Conservation (phyloP, 495 filamentous ascomycete genomes). For the Neurospora tetraspora region DNA sequence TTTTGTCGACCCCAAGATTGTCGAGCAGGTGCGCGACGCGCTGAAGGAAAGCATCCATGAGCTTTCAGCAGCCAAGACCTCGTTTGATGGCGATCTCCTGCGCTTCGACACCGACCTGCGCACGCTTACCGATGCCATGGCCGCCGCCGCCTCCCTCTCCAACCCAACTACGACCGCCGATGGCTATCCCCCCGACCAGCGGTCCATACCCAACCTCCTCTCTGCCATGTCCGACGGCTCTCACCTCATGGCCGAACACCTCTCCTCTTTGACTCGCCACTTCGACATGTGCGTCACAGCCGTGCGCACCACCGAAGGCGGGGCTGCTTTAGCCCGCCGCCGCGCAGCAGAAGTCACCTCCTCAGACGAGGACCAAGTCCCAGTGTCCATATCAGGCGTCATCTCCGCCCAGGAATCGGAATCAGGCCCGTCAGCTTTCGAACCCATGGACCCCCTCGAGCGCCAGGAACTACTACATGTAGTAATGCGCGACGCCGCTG, state of each 20-base stretch:
- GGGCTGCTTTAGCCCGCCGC: conserved; percentile 56
- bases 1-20: conserved; percentile 77
- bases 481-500: conserved; percentile 68
- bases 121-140: conserved; percentile 29
- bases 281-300: conserved; percentile 93
- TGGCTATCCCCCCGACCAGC: conserved; percentile 38
- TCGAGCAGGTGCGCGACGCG: conserved; percentile 55
- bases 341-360: conserved; percentile 41
- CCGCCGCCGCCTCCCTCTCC: conserved; percentile 19
- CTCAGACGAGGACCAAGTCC: conserved; percentile 41
- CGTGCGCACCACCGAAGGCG: conserved; percentile 86
- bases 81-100: conserved; percentile 51
- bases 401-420: conserved; percentile 49
- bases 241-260: conserved; percentile 68
- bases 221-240: conserved; percentile 67
- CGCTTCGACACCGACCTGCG: conserved; percentile 52
- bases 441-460: conserved; percentile 65
- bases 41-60: conserved; percentile 58
- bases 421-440: conserved; percentile 40
- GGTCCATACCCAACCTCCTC: conserved; percentile 45
- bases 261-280: conserved; percentile 78
- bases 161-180: conserved; percentile 29
- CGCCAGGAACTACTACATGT: conserved; percentile 75
- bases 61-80: conserved; percentile 47
- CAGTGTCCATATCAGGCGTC: conserved; percentile 45